phyloP scores from a whole-genome alignment of 192 early-diverging fungal genomes.

The Diversispora eburnea region DNA sequence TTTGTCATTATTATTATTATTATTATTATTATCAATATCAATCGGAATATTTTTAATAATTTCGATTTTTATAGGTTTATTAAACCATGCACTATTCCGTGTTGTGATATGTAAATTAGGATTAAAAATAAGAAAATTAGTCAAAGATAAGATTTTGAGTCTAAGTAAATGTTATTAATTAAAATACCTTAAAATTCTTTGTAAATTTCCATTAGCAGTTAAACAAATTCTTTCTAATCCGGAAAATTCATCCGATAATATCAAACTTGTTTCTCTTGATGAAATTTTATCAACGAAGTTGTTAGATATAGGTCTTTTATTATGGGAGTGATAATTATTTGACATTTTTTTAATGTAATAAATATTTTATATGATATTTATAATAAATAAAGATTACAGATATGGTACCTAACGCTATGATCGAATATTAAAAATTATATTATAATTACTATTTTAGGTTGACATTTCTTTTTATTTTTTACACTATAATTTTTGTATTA shows the following conservation, averaged over 20 bases:
- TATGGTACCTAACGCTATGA: too few species aligned
- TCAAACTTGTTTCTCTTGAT: conserved; percentile 32
- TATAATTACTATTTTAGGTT: too few species aligned
- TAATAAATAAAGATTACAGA: too few species aligned
- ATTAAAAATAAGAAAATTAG: not conserved
- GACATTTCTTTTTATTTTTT: too few species aligned
- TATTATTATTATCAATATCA: conserved; percentile 14
- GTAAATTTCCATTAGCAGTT: conserved; percentile 46
- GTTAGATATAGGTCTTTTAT: conserved; percentile 7
- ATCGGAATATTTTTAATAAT: conserved; percentile 37
- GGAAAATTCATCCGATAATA: conserved; percentile 38
- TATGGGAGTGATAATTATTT: too few species aligned
- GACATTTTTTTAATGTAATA: too few species aligned
- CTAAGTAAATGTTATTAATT: not conserved
- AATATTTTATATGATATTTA: too few species aligned
- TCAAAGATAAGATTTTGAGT: not conserved
- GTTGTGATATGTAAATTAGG: not conserved
- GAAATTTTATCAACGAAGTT: conserved; percentile 46
- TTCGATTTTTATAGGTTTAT: conserved; percentile 33
- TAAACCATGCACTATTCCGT: conserved; percentile 44
- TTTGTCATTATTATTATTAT: not conserved
- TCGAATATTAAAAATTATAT: too few species aligned
- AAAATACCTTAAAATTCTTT: conserved; percentile 42
- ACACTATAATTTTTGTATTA: too few species aligned
- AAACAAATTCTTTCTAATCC: conserved; percentile 43